A percentile compares a stretch with the other conserved stretches of the same genome.
Evolutionary conservation across 2,329 filamentous ascomycete genomes (phyloP).

Genomic region (Albophoma yamanashiensis): DNA sequence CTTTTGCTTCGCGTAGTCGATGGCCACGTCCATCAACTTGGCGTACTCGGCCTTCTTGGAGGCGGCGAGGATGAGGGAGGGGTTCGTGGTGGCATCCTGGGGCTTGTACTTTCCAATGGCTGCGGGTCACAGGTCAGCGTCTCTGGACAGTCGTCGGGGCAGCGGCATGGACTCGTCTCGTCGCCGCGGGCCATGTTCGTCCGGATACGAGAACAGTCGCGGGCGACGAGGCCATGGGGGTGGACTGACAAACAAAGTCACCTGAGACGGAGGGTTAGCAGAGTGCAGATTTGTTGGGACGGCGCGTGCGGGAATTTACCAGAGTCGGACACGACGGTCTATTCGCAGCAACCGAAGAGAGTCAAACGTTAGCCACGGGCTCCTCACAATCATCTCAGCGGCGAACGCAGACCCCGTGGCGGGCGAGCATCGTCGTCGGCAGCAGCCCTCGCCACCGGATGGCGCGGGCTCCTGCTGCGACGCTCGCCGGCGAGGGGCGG

Average conservation of each 20-base stretch:
- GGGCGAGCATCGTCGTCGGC: not conserved
- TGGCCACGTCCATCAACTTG: conserved; percentile 76
- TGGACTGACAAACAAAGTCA: conserved; percentile 65
- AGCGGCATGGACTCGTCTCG: not conserved
- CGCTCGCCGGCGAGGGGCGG: not conserved
- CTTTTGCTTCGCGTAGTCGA: conserved; percentile 74
- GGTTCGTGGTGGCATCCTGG: conserved; percentile 99
- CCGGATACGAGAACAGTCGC: not conserved
- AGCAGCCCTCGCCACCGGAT: not conserved
- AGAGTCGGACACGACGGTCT: conserved; percentile 96
- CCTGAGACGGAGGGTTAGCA: conserved; percentile 31
- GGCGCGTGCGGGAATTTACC: conserved; percentile 47
- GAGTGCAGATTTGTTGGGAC: not conserved
- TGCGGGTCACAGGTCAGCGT: conserved; percentile 25
- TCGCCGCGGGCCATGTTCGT: not conserved
- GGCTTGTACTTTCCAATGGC: conserved; percentile 99
- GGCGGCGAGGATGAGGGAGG: conserved; percentile 93
- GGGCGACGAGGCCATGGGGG: conserved; percentile 1
- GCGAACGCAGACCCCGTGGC: not conserved
- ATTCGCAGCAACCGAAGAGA: conserved; percentile 9
- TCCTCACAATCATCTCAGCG: not conserved
- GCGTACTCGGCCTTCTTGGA: conserved; percentile 98
- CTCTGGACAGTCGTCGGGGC: not conserved
- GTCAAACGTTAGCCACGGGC: conserved; percentile 12
- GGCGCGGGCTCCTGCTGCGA: not conserved